Evolutionary conservation across 805 yeast genomes (phyloP).

Genomic region (Kluyveromyces siamensis): DNA sequence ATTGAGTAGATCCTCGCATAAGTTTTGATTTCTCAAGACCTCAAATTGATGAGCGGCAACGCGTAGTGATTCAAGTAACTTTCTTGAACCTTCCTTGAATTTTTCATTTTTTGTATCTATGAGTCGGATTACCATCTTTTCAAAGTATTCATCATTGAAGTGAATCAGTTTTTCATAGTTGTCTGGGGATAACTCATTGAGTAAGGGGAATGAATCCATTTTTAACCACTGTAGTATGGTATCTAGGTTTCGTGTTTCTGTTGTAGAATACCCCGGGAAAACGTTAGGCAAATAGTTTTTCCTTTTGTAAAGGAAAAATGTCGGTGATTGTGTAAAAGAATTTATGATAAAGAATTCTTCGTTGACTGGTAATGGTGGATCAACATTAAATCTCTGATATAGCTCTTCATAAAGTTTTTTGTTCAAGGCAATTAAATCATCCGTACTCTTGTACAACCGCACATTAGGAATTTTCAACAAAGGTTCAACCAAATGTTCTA

Average conservation of each 20-base stretch:
- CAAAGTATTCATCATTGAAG: constrained; percentile 11
- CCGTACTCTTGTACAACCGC: constrained; percentile 44
- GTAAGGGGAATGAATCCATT: constrained; percentile 40
- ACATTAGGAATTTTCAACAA: constrained; percentile 51
- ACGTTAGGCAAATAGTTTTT: constrained; percentile 42
- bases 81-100: constrained; percentile 16
- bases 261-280: constrained; percentile 53
- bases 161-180: constrained; percentile 13
- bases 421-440: constrained; percentile 36
- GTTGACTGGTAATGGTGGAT: constrained; percentile 27
- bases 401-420: constrained; percentile 28
- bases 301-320: constrained; percentile 52
- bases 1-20: constrained; percentile 30
- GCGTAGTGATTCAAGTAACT: constrained; percentile 15
- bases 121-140: constrained; percentile 15
- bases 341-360: constrained; percentile 41
- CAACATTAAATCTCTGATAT: constrained; percentile 37
- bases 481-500: constrained; percentile 53
- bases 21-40: constrained; percentile 33
- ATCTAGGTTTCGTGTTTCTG: constrained; percentile 46
- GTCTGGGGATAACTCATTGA: constrained; percentile 41
- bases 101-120: constrained; percentile 15
- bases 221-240: constrained; percentile 42
- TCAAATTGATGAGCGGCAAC: constrained; percentile 42
- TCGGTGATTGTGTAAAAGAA: constrained; percentile 52